Conservation (phyloP, 225 moss, liverwort and hornwort species). For the Physcomitrium patens region DNA sequence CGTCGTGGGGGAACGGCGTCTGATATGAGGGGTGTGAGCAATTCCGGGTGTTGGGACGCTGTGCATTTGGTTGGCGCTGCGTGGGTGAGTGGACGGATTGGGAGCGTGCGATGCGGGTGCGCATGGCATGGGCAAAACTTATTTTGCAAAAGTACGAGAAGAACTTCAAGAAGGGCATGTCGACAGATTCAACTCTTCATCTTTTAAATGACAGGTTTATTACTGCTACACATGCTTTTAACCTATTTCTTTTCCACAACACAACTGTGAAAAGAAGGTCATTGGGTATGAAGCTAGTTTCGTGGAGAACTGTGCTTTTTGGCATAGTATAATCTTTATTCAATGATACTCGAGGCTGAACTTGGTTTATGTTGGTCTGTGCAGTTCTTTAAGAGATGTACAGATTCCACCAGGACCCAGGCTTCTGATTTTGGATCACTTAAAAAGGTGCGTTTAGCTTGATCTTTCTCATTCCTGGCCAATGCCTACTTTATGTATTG, state of each 20-base stretch:
- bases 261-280: not conserved
- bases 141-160: slow-evolving; percentile 80
- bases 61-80: no score
- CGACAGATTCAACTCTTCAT: slow-evolving; percentile 79
- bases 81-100: no score
- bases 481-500: no score
- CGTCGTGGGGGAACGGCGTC: no score
- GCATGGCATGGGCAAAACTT: slow-evolving; percentile 56
- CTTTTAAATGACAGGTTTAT: slow-evolving; percentile 79
- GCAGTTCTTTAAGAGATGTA: slow-evolving; percentile 84
- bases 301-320: not conserved
- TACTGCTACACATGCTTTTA: not conserved
- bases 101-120: no score
- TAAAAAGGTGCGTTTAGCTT: slow-evolving; percentile 53
- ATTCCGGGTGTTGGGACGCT: no score
- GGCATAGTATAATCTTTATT: not conserved
- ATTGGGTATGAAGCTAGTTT: not conserved
- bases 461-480: not conserved
- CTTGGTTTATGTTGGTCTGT: slow-evolving; percentile 15
- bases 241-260: not conserved
- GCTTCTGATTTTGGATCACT: slow-evolving; percentile 86
- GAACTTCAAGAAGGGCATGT: slow-evolving; percentile 87
- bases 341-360: not conserved
- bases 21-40: no score
- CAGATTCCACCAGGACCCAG: no score